Evolutionary conservation across 2,329 filamentous ascomycete genomes (phyloP).

Genomic region (Stemphylium vesicarium): DNA sequence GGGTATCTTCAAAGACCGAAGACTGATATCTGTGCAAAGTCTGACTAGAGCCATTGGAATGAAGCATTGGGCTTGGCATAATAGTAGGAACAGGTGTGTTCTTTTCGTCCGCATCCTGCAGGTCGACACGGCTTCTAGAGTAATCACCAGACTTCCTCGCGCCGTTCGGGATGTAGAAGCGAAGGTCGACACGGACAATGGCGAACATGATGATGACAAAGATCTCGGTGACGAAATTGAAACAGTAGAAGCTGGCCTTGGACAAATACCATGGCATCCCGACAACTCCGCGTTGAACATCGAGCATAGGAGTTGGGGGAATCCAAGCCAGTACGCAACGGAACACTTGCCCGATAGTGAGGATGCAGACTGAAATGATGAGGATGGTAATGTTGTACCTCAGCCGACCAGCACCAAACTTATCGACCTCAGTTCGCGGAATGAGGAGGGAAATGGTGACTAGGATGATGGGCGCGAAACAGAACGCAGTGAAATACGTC

Average conservation of each 20-base stretch:
- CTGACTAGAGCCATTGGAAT: constrained; percentile 30
- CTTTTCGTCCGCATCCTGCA: constrained; percentile 33
- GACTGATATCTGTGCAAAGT: constrained; percentile 38
- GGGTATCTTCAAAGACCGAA: constrained; percentile 41
- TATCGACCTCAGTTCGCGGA: constrained; percentile 51
- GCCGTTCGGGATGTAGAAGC: constrained; percentile 78
- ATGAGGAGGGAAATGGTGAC: constrained; percentile 56
- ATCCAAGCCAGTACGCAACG: constrained; percentile 67
- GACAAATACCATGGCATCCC: constrained; percentile 69
- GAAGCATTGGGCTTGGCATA: constrained; percentile 7
- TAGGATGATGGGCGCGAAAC: constrained; percentile 70
- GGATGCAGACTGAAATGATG: constrained; percentile 59
- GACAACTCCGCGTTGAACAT: constrained; percentile 50
- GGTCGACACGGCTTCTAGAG: constrained; percentile 26
- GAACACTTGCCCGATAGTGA: constrained; percentile 75
- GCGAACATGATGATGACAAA: constrained; percentile 72
- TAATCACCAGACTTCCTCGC: constrained; percentile 56
- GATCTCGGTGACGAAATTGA: constrained; percentile 79
- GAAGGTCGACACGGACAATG: constrained; percentile 71
- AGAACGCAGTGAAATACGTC: constrained; percentile 68
- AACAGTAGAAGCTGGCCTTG: constrained; percentile 77
- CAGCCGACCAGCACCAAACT: constrained; percentile 75
- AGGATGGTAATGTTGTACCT: constrained; percentile 72
- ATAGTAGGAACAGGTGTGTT: constrained; percentile 16
- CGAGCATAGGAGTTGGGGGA: constrained; percentile 53